Evolutionary conservation across 140 eudicot genomes (phyloP).

Genomic region (Ambrosia hybrid): DNA sequence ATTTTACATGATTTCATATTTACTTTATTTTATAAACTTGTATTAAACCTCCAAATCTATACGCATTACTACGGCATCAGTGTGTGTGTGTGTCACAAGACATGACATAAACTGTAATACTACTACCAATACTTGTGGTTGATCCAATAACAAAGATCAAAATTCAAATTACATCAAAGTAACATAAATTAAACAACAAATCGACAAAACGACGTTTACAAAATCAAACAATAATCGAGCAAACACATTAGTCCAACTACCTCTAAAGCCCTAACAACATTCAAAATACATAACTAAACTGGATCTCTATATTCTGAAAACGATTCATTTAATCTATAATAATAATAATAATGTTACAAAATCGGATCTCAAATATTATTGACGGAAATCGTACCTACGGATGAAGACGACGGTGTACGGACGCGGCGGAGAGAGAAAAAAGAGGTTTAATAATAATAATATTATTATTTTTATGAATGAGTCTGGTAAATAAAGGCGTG

Average conservation of each 20-base stretch:
- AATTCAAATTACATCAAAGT: not conserved
- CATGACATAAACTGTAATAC: not conserved
- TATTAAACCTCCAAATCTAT: too few relatives aligned
- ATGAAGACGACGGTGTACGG: not conserved
- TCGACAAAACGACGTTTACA: not conserved
- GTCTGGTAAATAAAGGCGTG: not conserved
- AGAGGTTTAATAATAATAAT: not conserved
- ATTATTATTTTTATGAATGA: not conserved
- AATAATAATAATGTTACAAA: not conserved
- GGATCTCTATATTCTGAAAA: not conserved
- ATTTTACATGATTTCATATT: too few relatives aligned
- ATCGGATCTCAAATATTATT: slow-evolving; percentile 20
- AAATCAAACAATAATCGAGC: slow-evolving; percentile 8
- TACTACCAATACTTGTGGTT: not conserved
- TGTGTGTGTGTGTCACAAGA: too few relatives aligned
- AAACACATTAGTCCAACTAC: slow-evolving; percentile 15
- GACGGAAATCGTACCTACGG: slow-evolving; percentile 19
- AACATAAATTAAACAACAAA: not conserved
- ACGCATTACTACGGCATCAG: not conserved
- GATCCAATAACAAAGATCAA: slow-evolving; percentile 13
- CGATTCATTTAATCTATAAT: too few relatives aligned
- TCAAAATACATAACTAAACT: not conserved
- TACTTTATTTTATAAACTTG: too few relatives aligned
- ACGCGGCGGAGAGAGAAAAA: slow-evolving; percentile 9
- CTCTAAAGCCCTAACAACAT: slow-evolving; percentile 17